phyloP scores from a whole-genome alignment of 306 rosid genomes.

The Rosa lucieae region DNA sequence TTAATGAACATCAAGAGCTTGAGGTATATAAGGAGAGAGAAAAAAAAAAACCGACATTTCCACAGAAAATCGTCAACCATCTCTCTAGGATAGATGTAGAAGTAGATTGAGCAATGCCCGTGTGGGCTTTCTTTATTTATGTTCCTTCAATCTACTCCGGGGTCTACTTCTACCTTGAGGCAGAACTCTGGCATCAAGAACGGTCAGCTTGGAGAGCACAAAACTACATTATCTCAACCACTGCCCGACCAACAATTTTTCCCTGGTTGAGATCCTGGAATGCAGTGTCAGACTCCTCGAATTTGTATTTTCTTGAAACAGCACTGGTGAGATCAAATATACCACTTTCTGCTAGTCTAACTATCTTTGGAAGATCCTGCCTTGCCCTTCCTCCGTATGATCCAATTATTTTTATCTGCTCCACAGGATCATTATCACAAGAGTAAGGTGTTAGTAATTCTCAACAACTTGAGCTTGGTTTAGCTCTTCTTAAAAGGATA shows the following conservation, averaged over 20 bases:
- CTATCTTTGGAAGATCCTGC: conserved; percentile 94
- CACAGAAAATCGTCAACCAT: background rate
- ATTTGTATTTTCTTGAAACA: conserved; percentile 76
- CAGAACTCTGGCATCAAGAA: conserved; percentile 13
- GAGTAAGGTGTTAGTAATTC: background rate
- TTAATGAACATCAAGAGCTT: background rate
- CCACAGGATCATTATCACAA: conserved; percentile 17
- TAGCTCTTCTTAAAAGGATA: background rate
- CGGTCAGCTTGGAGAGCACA: conserved; percentile 15
- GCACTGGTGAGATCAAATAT: conserved; percentile 67
- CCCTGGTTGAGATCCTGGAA: conserved; percentile 83
- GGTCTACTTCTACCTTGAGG: conserved; percentile 3
- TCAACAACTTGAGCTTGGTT: background rate
- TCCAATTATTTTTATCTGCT: conserved; percentile 83
- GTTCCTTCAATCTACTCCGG: background rate
- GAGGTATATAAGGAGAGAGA: background rate
- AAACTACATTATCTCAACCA: conserved; percentile 59
- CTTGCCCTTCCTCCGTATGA: conserved; percentile 97
- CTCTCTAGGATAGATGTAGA: background rate
- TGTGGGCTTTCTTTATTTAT: background rate
- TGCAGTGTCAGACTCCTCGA: conserved; percentile 74
- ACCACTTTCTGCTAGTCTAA: conserved; percentile 83
- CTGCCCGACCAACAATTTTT: conserved; percentile 73
- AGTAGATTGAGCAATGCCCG: background rate
- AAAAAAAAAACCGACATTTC: background rate